Base-by-base conservation (phyloP, 768 basidiomycete genomes). In the Hysterangium stoloniferum region DNA sequence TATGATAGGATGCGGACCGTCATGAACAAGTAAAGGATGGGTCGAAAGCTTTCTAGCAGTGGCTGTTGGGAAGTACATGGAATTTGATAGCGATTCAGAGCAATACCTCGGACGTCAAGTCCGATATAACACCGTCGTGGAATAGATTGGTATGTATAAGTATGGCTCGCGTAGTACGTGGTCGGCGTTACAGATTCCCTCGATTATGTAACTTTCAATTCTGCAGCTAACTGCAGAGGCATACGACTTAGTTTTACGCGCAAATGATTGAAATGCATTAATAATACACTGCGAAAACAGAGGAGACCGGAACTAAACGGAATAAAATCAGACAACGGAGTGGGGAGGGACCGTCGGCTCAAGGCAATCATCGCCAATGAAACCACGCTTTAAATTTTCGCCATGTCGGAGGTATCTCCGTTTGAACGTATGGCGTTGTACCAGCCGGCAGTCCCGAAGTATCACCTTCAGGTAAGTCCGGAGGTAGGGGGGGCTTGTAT, bases 41-140 rank as follows among this genome's bases (percentile, higher is more conserved):
- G 79, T 79, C 15, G 82, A 81, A 35, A 91, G 73, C 61, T 80
- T 85, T 59, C 77, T 71, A 25, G 88, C 85, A 36, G 85, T 79
- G 31, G 84, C 79, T 22, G 85, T 90, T 52, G 86, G 88, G 66
- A 91, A 91, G 68, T 90, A 92, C 88, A 91, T 91, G 6, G 41
- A 40, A 12, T 41, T 12, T 41, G 20, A 41, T 25, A 41, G 40
- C 22, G 20, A 41, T 41, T 22, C n/a, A n/a, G n/a, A n/a, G n/a
- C n/a, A n/a, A n/a, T n/a, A n/a, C n/a, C n/a, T n/a, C n/a, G n/a
- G n/a, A n/a, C n/a, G n/a, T n/a, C n/a, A n/a, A n/a, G n/a, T n/a
- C n/a, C n/a, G n/a, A n/a, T n/a, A n/a, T n/a, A n/a, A n/a, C n/a
- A n/a, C n/a, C n/a, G n/a, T n/a, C n/a, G n/a, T n/a, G n/a, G n/a